phyloP scores from a whole-genome alignment of 2,329 filamentous ascomycete species.

The Diplodia scrobiculata region DNA sequence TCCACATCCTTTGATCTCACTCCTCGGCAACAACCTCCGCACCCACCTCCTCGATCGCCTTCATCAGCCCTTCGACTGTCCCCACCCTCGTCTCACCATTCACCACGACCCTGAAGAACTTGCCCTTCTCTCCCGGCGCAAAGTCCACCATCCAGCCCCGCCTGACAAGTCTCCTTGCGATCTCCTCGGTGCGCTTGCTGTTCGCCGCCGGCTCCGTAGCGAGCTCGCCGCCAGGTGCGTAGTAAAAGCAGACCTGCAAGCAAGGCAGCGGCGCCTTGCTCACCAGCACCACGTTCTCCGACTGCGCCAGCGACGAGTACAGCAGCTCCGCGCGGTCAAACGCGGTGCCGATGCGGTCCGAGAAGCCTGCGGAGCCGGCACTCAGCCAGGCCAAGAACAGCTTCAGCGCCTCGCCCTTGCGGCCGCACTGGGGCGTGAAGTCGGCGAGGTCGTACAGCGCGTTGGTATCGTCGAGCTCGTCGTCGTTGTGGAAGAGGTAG shows the following conservation, averaged over 20 bases:
- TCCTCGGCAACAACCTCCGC: slow-evolving; percentile 34
- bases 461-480: slow-evolving; percentile 39
- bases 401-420: slow-evolving; percentile 82
- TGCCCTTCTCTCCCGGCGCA: slow-evolving; percentile 62
- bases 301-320: slow-evolving; percentile 59
- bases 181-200: slow-evolving; percentile 57
- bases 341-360: slow-evolving; percentile 63
- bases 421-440: slow-evolving; percentile 88
- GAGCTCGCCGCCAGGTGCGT: slow-evolving; percentile 62
- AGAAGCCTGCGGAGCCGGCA: slow-evolving; percentile 77
- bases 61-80: slow-evolving; percentile 65
- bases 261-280: slow-evolving; percentile 74
- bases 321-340: slow-evolving; percentile 72
- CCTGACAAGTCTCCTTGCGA: slow-evolving; percentile 57
- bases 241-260: slow-evolving; percentile 94
- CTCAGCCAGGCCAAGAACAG: slow-evolving; percentile 87
- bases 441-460: slow-evolving; percentile 87
- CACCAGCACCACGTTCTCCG: slow-evolving; percentile 68
- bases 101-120: slow-evolving; percentile 70
- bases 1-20: neutral
- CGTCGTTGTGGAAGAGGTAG: slow-evolving; percentile 60
- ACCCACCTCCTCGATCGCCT: slow-evolving; percentile 57
- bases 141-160: slow-evolving; percentile 71
- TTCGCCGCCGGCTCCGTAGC: slow-evolving; percentile 52
- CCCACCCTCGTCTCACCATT: slow-evolving; percentile 62